These are phyloP conservation scores for Alternaria sp. DNA, from an alignment of 2,329 filamentous ascomycete species.

Conservation along the genomic window DNA sequence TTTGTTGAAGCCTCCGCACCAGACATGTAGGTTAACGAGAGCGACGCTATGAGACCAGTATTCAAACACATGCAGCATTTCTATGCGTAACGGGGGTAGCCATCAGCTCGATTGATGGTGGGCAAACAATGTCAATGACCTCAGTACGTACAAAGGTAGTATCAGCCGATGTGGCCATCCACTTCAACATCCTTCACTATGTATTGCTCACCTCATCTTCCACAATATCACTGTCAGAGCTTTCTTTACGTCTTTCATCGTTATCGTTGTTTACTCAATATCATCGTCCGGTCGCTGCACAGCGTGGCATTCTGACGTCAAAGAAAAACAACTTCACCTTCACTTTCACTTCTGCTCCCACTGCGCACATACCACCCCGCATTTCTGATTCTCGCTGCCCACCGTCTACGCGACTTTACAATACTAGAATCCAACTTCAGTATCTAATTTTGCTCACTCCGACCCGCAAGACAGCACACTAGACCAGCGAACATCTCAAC, in stretches of 20 bases:
- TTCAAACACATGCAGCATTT: not conserved
- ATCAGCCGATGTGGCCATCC: not conserved
- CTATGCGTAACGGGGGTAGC: too few relatives aligned
- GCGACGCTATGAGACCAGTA: not conserved
- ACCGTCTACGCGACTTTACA: not conserved
- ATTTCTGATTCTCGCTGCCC: not conserved
- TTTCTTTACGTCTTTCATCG: not conserved
- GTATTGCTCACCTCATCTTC: not conserved
- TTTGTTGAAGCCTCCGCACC: not conserved
- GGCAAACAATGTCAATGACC: not conserved
- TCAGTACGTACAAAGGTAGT: not conserved
- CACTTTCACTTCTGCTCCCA: not conserved
- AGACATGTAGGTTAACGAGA: not conserved
- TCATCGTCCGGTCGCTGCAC: not conserved
- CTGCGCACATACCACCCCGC: not conserved
- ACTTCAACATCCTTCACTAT: not conserved
- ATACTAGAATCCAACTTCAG: not conserved
- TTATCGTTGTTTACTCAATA: not conserved
- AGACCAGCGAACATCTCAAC: not conserved
- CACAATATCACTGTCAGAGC: not conserved
- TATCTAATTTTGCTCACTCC: not conserved
- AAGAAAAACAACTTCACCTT: not conserved
- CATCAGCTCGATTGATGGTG: not conserved
- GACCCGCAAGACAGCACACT: not conserved
- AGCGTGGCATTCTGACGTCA: not conserved